phyloP scores from a whole-genome alignment of 345 rosid genomes.

The Aquilaria malaccensis region DNA sequence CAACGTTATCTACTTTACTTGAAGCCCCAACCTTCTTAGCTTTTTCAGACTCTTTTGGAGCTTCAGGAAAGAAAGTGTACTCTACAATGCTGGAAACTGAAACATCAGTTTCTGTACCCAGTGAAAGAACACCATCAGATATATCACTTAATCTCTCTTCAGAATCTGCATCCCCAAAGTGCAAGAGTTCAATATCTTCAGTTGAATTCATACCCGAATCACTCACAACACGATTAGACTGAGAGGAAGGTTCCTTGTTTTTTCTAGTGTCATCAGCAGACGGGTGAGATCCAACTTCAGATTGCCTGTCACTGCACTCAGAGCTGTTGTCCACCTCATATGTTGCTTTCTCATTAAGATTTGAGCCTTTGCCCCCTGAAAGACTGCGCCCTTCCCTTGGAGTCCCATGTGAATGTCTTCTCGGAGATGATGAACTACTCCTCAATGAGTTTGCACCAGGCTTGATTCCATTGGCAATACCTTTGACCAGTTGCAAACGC shows the following conservation, averaged over 20 bases:
- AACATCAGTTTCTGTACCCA: constrained; percentile 92
- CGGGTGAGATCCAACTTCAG: constrained; percentile 62
- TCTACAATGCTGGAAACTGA: constrained; percentile 65
- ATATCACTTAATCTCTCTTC: constrained; percentile 92
- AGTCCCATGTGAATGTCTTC: constrained; percentile 48
- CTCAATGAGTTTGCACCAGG: constrained; percentile 37
- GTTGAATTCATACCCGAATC: constrained; percentile 26
- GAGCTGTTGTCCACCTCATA: constrained; percentile 65
- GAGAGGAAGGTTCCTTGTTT: constrained; percentile 26
- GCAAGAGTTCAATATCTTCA: constrained; percentile 70
- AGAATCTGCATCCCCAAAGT: constrained; percentile 62
- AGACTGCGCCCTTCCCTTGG: constrained; percentile 29
- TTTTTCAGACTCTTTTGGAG: constrained; percentile 38
- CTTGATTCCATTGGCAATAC: constrained; percentile 35
- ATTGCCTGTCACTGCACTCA: constrained; percentile 55
- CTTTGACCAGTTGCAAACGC: constrained; percentile 44
- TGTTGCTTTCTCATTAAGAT: constrained; percentile 31
- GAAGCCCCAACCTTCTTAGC: constrained; percentile 28
- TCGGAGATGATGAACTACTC: constrained; percentile 59
- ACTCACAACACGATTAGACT: constrained; percentile 30
- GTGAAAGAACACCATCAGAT: constrained; percentile 83
- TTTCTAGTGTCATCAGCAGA: constrained; percentile 41
- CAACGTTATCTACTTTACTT: constrained; percentile 33
- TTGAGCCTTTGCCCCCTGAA: constrained; percentile 31
- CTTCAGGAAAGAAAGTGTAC: constrained; percentile 70